Evolutionary conservation across 208 protist species (phyloP), one percentile per base, ranked within the genome.

Genomic region (Leishmania guyanensis): DNA sequence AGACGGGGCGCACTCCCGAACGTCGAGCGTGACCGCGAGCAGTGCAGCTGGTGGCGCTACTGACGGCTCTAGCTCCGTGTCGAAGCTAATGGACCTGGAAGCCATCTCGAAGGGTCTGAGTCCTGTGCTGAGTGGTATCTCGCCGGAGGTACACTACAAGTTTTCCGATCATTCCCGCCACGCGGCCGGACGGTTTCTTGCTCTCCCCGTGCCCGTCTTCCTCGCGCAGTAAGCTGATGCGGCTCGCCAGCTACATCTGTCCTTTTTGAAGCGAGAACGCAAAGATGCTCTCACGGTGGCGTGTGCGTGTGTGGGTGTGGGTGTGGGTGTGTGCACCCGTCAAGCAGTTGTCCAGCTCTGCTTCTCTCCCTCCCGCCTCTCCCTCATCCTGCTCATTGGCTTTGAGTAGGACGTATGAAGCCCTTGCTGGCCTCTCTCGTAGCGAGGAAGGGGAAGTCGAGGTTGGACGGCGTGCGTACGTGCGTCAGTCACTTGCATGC

Each of bases 141-240:
- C 82, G 26, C 46, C 65, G 53, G 79, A 62, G n/a, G 65, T 50
- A 39, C 73, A 69, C 29, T 75, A 79, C 39, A 60, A 70, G 3
- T n/a, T 84, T 86, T 58, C 82, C 81, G 1, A 76, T 84, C 33
- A 26, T 86, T 46, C 87, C 81, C 4, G 81, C 81, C 33, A 80
- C 56, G 39, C 82, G 76, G 10, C 91, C 92, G 8, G 89, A 93
- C 78, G 90, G 85, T 20, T 88, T 90, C 56, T 65, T 96, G 48
- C 76, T 87, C 43, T 81, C 89, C 5, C 86, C 90, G 0, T 86
- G 86, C n/a, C 77, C 88, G 12, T 78, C 83, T n/a, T 64, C 84
- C 20, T 79, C 84, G 56, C 85, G 93, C 16, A 84, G 83, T 6
- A 58, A 75, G 51, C 68, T 95, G 62, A 85, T 95, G 73, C 91